Evolutionary conservation across 768 basidiomycete genomes (phyloP).

Genomic region (Solioccasus polychromus): DNA sequence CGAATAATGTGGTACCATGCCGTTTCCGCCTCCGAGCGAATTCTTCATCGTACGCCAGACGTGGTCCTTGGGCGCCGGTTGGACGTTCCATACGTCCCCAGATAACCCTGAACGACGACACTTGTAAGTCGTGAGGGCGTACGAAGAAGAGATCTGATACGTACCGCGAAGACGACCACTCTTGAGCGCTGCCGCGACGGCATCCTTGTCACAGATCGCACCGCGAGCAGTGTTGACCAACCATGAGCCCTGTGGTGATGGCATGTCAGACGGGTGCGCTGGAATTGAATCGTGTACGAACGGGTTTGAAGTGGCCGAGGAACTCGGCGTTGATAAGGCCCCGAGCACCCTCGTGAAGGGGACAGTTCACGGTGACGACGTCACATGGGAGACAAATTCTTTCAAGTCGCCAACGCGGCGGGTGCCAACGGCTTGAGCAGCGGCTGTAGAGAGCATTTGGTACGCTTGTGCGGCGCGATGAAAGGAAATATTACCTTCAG

Average conservation of each 20-base stretch:
- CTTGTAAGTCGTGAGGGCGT: neutral
- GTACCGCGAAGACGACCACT: slow-evolving; percentile 71
- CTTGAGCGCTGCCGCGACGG: slow-evolving; percentile 71
- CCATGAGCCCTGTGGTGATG: slow-evolving; percentile 88
- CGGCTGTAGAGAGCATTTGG: no score
- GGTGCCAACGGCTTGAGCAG: slow-evolving; percentile 62
- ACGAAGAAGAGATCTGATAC: neutral
- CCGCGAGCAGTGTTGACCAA: slow-evolving; percentile 93
- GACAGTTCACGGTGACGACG: slow-evolving; percentile 84
- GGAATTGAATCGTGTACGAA: no score
- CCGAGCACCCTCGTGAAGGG: slow-evolving; percentile 80
- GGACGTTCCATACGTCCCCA: slow-evolving; percentile 81
- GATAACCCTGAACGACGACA: slow-evolving; percentile 25
- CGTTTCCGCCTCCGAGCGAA: slow-evolving; percentile 80
- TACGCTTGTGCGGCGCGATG: no score
- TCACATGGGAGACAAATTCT: slow-evolving; percentile 61
- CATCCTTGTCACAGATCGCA: slow-evolving; percentile 85
- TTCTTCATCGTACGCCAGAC: slow-evolving; percentile 83
- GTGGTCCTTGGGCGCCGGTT: slow-evolving; percentile 85
- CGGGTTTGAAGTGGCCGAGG: slow-evolving; percentile 85
- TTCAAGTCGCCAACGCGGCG: slow-evolving; percentile 79
- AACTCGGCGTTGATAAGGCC: slow-evolving; percentile 81
- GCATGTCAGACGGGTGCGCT: no score
- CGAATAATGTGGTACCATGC: slow-evolving; percentile 86
- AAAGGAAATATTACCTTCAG: slow-evolving; percentile 44